Evolutionary conservation across 75 land plant species (phyloP), one percentile per base, ranked within the genome.

Genomic region (Sequoia sempervirens): DNA sequence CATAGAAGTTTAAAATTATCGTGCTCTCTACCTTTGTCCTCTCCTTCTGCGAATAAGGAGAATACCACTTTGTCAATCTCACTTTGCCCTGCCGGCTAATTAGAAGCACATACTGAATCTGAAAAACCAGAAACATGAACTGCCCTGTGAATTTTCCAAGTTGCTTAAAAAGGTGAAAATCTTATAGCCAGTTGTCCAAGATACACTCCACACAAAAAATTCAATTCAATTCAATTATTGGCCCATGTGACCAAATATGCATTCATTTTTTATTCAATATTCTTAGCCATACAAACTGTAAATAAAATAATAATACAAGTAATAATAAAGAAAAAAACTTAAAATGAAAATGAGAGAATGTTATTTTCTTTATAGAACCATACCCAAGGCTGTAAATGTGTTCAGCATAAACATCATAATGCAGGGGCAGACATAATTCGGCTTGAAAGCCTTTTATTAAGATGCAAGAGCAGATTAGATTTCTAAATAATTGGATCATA

Each of bases 31-130:
- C n/a, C n/a, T n/a, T 97, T n/a, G 90, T 69, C 74, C 99, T 90
- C 89, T 97, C 99, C 84, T 93, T 97, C 84, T 97, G 99, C 2
- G 96, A 79, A 82, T 97, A 95, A 36, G 99, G 94, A 40, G 99
- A 97, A 82, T 97, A 97, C 99, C 99, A 97, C 86, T 97, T 97
- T 50, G 99, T 97, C 87, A 97, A 85, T 85, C 99, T 88, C 56
- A 97, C n/a, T n/a, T n/a, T n/a, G n/a, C n/a, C n/a, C n/a, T n/a
- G n/a, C n/a, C n/a, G n/a, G n/a, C n/a, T n/a, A 83, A 95, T 93
- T 26, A 97, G 92, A 90, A 95, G 89, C 80, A 97, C 97, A 87
- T 95, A 97, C 74, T 97, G 95, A 90, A 97, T 97, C 99, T 97
- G 93, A 75, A 75, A 74, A 64, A 64, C 23, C 40, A 40, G 28